A percentile compares a stretch with the other conserved stretches of the same genome.
These are phyloP conservation scores for Kwoniella shivajii DNA, from an alignment of 1,284 basidiomycete genomes.

Conservation along the genomic window DNA sequence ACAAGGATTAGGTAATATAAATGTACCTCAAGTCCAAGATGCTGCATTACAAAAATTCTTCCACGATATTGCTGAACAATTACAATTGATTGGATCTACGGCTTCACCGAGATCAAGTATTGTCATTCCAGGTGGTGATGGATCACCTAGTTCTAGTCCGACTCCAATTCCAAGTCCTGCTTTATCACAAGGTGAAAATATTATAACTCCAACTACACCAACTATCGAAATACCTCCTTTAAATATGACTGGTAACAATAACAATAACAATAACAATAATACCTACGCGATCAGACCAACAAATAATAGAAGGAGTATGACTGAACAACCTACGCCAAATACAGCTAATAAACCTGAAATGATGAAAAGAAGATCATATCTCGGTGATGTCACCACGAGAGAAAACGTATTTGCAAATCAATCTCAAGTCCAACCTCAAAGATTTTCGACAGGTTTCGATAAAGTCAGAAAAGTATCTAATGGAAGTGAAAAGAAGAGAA, in stretches of 20 bases:
- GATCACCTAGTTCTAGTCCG: constrained; percentile 10
- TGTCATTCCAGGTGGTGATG: not conserved
- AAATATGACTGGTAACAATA: not conserved
- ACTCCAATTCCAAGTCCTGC: constrained; percentile 21
- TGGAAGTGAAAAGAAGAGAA: constrained; percentile 25
- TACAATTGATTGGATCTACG: constrained; percentile 54
- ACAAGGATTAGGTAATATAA: constrained; percentile 22
- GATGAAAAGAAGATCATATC: constrained; percentile 23
- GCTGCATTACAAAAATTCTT: constrained; percentile 59
- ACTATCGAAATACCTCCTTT: constrained; percentile 10
- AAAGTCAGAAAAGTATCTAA: constrained; percentile 11
- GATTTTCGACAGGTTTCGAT: constrained; percentile 10
- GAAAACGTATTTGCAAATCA: not conserved
- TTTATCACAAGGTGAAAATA: constrained; percentile 16
- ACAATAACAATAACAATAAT: not conserved
- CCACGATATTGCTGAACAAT: constrained; percentile 60
- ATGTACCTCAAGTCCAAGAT: constrained; percentile 54
- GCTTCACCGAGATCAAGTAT: constrained; percentile 29
- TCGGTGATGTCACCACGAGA: constrained; percentile 23
- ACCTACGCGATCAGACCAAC: constrained; percentile 6
- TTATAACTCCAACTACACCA: constrained; percentile 16
- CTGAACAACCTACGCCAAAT: constrained; percentile 13
- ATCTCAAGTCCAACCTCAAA: constrained; percentile 1
- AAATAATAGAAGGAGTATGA: constrained; percentile 8
- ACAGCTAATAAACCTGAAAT: constrained; percentile 11